A percentile compares a stretch with the other conserved stretches of the same genome.
phyloP scores from a whole-genome alignment of 257 asterid species.

The Thymus quinquecostatus region DNA sequence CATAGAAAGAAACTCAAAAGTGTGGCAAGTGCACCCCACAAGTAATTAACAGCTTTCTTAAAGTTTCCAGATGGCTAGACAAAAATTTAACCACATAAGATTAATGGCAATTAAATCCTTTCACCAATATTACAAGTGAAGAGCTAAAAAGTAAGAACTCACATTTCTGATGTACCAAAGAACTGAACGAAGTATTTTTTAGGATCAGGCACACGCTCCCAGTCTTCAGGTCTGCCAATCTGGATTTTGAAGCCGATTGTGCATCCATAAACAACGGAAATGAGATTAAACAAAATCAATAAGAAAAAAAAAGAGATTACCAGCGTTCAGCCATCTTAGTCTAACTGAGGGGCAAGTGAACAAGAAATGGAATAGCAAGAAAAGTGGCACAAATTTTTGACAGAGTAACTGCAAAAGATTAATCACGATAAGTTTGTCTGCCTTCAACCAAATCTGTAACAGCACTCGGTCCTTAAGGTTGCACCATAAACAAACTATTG shows the following conservation, averaged over 20 bases:
- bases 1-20: slow-evolving; percentile 9
- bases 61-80: background rate
- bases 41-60: slow-evolving; percentile 19
- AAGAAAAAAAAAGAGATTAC: background rate
- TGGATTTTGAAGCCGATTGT: slow-evolving; percentile 40
- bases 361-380: background rate
- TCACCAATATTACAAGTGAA: slow-evolving; percentile 20
- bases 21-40: background rate
- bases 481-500: background rate
- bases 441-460: background rate
- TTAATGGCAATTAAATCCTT: slow-evolving; percentile 4
- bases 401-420: slow-evolving; percentile 27
- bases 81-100: background rate
- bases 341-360: slow-evolving; percentile 2
- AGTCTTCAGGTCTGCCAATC: slow-evolving; percentile 83
- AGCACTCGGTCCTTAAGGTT: slow-evolving; percentile 32
- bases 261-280: slow-evolving; percentile 25
- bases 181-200: slow-evolving; percentile 80
- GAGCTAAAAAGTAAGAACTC: slow-evolving; percentile 39
- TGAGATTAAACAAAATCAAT: background rate
- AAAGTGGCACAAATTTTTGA: slow-evolving; percentile 20
- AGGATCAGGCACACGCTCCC: slow-evolving; percentile 67
- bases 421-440: slow-evolving; percentile 1
- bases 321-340: slow-evolving; percentile 15
- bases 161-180: slow-evolving; percentile 89